A percentile compares a stretch with the other conserved stretches of the same genome.
phyloP scores from a whole-genome alignment of 2,329 filamentous ascomycete genomes.

The Aspergillus piperis region DNA sequence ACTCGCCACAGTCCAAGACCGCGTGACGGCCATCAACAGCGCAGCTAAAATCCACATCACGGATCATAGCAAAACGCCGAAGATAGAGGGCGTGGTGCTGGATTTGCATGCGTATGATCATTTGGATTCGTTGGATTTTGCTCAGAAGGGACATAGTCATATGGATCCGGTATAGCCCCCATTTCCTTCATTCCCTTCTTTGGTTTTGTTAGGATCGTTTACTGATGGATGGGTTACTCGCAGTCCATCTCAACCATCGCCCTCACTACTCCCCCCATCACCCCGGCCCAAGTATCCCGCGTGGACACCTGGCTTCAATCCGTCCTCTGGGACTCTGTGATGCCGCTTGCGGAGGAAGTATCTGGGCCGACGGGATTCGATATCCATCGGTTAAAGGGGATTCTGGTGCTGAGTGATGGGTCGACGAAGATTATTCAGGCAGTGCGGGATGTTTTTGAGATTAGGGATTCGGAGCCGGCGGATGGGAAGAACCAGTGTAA shows the following conservation, averaged over 20 bases:
- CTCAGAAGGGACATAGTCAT: constrained; percentile 80
- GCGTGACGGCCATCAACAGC: constrained; percentile 84
- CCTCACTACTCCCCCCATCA: constrained; percentile 65
- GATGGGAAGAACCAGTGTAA: constrained; percentile 39
- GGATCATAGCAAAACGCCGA: constrained; percentile 73
- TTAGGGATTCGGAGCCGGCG: constrained; percentile 62
- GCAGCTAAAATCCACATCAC: constrained; percentile 83
- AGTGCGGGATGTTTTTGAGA: constrained; percentile 90
- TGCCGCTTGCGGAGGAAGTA: constrained; percentile 25
- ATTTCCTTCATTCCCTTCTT: too few relatives aligned
- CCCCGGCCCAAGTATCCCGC: constrained; percentile 56
- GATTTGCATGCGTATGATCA: constrained; percentile 92
- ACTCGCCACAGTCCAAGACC: constrained; percentile 66
- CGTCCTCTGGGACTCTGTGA: constrained; percentile 72
- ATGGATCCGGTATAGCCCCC: constrained; percentile 68
- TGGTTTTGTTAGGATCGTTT: too few relatives aligned
- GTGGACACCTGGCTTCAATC: constrained; percentile 82
- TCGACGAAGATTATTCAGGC: constrained; percentile 79
- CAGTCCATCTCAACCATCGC: constrained; percentile 83
- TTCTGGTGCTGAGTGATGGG: constrained; percentile 67
- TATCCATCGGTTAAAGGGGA: constrained; percentile 85
- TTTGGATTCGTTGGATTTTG: constrained; percentile 71
- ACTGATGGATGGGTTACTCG: background rate
- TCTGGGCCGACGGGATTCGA: constrained; percentile 59
- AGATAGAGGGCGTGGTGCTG: constrained; percentile 80